Evolutionary conservation across 352 stramenopile genomes (phyloP).

Genomic region (Pythium utonaiense): DNA sequence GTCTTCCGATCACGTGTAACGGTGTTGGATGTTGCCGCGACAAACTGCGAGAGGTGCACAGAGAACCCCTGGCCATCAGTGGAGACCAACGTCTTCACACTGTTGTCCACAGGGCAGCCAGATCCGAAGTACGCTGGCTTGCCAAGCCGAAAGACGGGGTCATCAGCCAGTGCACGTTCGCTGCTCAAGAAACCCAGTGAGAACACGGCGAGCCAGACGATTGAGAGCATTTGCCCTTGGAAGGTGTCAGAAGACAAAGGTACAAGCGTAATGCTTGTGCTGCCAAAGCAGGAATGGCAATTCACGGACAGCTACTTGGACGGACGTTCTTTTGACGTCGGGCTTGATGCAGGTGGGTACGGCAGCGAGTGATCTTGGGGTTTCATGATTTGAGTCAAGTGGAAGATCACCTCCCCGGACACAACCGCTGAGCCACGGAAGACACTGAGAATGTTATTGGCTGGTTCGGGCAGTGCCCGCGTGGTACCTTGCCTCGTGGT

Average conservation of each 20-base stretch:
- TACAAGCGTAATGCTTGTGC: neutral
- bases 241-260: neutral
- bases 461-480: neutral
- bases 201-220: neutral
- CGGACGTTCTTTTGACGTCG: neutral
- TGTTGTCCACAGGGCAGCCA: constrained; percentile 8
- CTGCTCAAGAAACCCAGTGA: neutral
- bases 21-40: constrained; percentile 2
- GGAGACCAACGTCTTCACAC: neutral
- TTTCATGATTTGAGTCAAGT: constrained; percentile 1
- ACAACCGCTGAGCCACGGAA: neutral
- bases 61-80: constrained; percentile 11
- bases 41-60: constrained; percentile 15
- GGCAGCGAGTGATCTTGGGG: neutral
- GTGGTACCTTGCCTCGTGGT: neutral
- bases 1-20: constrained; percentile 21
- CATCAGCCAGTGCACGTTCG: neutral
- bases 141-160: constrained; percentile 19
- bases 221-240: neutral
- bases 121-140: constrained; percentile 18
- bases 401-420: neutral
- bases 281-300: neutral
- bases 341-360: neutral
- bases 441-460: neutral
- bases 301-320: neutral